phyloP scores from a whole-genome alignment of 2,329 filamentous ascomycete species.

The Dactylellina cionopaga region DNA sequence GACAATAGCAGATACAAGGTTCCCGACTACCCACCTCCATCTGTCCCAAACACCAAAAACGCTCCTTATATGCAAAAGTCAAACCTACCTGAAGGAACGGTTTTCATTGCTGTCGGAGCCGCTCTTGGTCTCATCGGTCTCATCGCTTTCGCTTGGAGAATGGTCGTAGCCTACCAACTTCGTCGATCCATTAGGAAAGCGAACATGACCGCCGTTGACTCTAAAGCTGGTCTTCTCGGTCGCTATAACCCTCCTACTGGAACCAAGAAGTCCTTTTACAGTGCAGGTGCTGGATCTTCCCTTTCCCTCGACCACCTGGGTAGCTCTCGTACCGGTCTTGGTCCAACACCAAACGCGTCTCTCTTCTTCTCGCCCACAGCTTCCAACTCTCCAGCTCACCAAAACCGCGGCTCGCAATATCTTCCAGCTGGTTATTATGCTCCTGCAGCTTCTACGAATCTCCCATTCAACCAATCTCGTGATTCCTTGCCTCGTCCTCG shows the following conservation, averaged over 20 bases:
- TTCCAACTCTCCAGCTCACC: slow-evolving; percentile 66
- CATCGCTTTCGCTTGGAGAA: slow-evolving; percentile 87
- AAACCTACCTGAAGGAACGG: slow-evolving; percentile 84
- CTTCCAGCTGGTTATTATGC: slow-evolving; percentile 93
- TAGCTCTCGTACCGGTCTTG: slow-evolving; percentile 61
- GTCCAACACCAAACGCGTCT: slow-evolving; percentile 70
- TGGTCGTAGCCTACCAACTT: slow-evolving; percentile 85
- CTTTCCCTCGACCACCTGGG: slow-evolving; percentile 68
- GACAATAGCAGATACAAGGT: slow-evolving; percentile 39
- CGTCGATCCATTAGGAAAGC: slow-evolving; percentile 90
- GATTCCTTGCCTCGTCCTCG: slow-evolving; percentile 54
- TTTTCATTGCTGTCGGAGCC: slow-evolving; percentile 94
- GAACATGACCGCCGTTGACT: slow-evolving; percentile 63
- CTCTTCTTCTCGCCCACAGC: slow-evolving; percentile 97
- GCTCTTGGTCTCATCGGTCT: slow-evolving; percentile 84
- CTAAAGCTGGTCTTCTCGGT: slow-evolving; percentile 72
- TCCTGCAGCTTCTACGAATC: slow-evolving; percentile 66
- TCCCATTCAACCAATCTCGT: slow-evolving; percentile 55
- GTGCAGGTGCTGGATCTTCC: slow-evolving; percentile 61
- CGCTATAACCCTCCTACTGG: slow-evolving; percentile 64
- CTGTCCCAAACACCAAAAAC: slow-evolving; percentile 78
- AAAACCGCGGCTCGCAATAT: slow-evolving; percentile 79
- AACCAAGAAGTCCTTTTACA: slow-evolving; percentile 65
- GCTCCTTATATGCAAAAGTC: slow-evolving; percentile 94
- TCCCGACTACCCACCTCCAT: slow-evolving; percentile 30